phyloP scores from a whole-genome alignment of 164 flowering plant genomes.

The Macadamia integrifolia region DNA sequence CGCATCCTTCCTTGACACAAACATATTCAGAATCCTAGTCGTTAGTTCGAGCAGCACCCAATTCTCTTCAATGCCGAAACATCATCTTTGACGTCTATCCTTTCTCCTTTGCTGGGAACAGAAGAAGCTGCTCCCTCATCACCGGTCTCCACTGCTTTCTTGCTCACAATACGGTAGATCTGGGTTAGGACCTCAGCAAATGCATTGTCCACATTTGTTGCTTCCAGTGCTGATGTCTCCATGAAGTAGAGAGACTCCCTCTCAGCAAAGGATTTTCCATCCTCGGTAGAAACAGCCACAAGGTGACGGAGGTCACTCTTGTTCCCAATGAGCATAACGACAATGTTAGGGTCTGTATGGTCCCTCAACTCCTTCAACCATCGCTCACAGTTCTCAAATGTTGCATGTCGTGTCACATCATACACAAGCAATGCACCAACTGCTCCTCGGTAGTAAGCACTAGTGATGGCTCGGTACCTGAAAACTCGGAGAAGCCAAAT shows the following conservation, averaged over 20 bases:
- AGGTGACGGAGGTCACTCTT: slow-evolving; percentile 70
- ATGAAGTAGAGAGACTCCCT: slow-evolving; percentile 58
- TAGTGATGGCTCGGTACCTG: slow-evolving; percentile 76
- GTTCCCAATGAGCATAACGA: slow-evolving; percentile 72
- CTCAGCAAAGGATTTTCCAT: slow-evolving; percentile 58
- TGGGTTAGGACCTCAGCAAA: slow-evolving; percentile 62
- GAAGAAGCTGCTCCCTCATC: slow-evolving; percentile 46
- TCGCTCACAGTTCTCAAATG: slow-evolving; percentile 59
- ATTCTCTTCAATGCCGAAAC: slow-evolving; percentile 45
- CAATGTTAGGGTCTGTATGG: slow-evolving; percentile 70
- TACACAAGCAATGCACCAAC: slow-evolving; percentile 67
- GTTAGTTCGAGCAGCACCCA: slow-evolving; percentile 60
- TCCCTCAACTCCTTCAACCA: slow-evolving; percentile 63
- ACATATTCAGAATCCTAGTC: background rate
- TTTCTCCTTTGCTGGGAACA: slow-evolving; percentile 54
- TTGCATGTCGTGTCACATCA: slow-evolving; percentile 56
- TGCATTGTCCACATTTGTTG: slow-evolving; percentile 60
- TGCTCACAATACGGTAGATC: slow-evolving; percentile 55
- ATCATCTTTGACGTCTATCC: slow-evolving; percentile 47
- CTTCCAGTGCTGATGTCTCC: slow-evolving; percentile 72
- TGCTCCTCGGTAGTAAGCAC: slow-evolving; percentile 73
- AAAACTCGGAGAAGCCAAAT: background rate
- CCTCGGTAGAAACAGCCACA: slow-evolving; percentile 56
- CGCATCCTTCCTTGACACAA: background rate
- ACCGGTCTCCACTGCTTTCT: slow-evolving; percentile 56